Evolutionary conservation across 768 basidiomycete genomes (phyloP).

Genomic region (Artomyces pyxidatus): DNA sequence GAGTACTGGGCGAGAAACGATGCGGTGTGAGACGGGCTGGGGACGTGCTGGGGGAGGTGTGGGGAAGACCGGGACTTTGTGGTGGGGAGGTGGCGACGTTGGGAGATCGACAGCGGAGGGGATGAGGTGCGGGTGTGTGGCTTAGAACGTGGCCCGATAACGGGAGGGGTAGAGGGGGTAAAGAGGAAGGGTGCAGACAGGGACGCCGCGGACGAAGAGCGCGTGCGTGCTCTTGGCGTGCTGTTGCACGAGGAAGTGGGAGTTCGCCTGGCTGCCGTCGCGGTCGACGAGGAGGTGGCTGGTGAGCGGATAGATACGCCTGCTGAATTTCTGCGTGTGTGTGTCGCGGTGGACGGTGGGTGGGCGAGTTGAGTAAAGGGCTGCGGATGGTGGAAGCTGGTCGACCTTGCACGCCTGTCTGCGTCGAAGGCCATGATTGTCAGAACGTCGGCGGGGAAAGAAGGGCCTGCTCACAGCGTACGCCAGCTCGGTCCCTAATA

Average conservation of each 20-base stretch:
- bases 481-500: no score
- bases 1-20: conserved; percentile 8
- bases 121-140: neutral
- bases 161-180: conserved; percentile 4
- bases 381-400: neutral
- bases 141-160: neutral
- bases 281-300: neutral
- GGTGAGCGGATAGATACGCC: no score
- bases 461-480: neutral
- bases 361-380: neutral
- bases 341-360: neutral
- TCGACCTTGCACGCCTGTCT: neutral
- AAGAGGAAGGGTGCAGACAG: conserved; percentile 7
- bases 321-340: neutral
- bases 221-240: conserved; percentile 6
- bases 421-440: neutral
- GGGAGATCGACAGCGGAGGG: conserved; percentile 5
- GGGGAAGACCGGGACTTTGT: conserved; percentile 14
- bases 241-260: neutral
- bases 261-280: neutral
- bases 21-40: conserved; percentile 1
- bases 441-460: neutral
- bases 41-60: conserved; percentile 7
- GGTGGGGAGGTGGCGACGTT: conserved; percentile 5
- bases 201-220: conserved; percentile 6